Percentiles rank a stretch among this genome's conserved stretches.
phyloP scores from a whole-genome alignment of 768 basidiomycete genomes.

The Scleroderma citrinum region DNA sequence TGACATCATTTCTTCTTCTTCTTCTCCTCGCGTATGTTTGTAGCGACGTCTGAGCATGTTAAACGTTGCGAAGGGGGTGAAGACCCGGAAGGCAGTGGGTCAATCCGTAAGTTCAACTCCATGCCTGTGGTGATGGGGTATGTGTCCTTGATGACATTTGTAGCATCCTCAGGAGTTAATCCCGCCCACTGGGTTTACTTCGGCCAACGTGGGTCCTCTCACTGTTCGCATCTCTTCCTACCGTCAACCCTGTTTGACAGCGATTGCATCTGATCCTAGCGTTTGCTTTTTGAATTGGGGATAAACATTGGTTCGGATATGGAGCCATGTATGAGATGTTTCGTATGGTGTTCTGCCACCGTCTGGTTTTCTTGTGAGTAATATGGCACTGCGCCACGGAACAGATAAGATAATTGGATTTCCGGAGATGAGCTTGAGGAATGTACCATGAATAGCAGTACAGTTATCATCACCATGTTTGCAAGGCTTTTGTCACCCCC shows the following conservation, averaged over 20 bases:
- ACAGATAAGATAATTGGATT: too few relatives aligned
- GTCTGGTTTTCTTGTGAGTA: too few relatives aligned
- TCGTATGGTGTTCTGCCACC: too few relatives aligned
- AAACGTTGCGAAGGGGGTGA: slow-evolving; percentile 40
- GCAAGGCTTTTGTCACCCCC: too few relatives aligned
- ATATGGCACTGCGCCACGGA: too few relatives aligned
- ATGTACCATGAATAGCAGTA: too few relatives aligned
- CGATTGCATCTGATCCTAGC: slow-evolving; percentile 27
- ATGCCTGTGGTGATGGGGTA: not conserved
- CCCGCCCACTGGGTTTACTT: slow-evolving; percentile 43
- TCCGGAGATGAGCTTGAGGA: too few relatives aligned
- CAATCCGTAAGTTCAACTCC: slow-evolving; percentile 33
- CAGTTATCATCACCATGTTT: too few relatives aligned
- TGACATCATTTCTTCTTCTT: too few relatives aligned
- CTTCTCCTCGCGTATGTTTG: too few relatives aligned
- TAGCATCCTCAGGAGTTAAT: slow-evolving; percentile 45
- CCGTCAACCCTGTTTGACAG: slow-evolving; percentile 11
- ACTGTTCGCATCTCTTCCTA: not conserved
- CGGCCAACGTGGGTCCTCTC: slow-evolving; percentile 32
- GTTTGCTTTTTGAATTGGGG: slow-evolving; percentile 21
- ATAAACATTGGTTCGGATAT: not conserved
- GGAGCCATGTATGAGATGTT: not conserved
- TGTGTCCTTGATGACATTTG: not conserved
- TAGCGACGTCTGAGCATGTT: slow-evolving; percentile 30
- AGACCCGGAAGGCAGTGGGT: slow-evolving; percentile 43